These are phyloP conservation scores for Aspergillus sp. DNA, from an alignment of 2,329 filamentous ascomycete genomes.

Conservation along the genomic window DNA sequence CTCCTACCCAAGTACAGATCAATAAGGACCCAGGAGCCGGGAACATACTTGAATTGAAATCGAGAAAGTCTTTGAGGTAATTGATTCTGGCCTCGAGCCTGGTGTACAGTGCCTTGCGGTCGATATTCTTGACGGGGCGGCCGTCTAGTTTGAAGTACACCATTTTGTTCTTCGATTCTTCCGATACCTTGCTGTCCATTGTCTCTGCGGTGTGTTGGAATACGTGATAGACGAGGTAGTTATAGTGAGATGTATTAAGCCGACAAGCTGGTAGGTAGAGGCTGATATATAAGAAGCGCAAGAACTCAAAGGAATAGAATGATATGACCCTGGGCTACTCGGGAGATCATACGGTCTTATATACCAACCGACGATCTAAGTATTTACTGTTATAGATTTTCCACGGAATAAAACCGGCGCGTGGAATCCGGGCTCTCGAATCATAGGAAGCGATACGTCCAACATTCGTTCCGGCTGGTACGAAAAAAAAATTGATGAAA, in stretches of 20 bases:
- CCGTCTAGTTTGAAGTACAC: slow-evolving; percentile 20
- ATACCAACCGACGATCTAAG: not conserved
- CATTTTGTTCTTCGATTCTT: not conserved
- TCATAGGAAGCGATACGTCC: not conserved
- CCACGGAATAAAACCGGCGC: not conserved
- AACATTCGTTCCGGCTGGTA: not conserved
- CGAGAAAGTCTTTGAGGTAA: slow-evolving; percentile 73
- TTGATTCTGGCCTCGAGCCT: slow-evolving; percentile 67
- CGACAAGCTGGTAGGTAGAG: not conserved
- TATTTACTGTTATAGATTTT: too few relatives aligned
- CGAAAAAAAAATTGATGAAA: not conserved
- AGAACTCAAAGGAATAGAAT: slow-evolving; percentile 7
- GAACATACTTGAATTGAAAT: slow-evolving; percentile 67
- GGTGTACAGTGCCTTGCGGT: slow-evolving; percentile 70
- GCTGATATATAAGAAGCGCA: not conserved
- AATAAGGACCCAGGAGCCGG: not conserved
- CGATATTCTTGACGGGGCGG: slow-evolving; percentile 57
- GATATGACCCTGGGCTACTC: slow-evolving; percentile 5
- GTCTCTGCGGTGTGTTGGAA: not conserved
- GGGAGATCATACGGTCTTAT: slow-evolving; percentile 21
- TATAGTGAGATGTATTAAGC: not conserved
- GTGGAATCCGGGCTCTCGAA: not conserved
- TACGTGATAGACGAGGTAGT: not conserved
- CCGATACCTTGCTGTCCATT: not conserved
- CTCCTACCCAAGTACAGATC: not conserved